These are phyloP conservation scores for Takakia lepidozioides DNA, from an alignment of 225 moss, liverwort and hornwort genomes.

Conservation along the genomic window DNA sequence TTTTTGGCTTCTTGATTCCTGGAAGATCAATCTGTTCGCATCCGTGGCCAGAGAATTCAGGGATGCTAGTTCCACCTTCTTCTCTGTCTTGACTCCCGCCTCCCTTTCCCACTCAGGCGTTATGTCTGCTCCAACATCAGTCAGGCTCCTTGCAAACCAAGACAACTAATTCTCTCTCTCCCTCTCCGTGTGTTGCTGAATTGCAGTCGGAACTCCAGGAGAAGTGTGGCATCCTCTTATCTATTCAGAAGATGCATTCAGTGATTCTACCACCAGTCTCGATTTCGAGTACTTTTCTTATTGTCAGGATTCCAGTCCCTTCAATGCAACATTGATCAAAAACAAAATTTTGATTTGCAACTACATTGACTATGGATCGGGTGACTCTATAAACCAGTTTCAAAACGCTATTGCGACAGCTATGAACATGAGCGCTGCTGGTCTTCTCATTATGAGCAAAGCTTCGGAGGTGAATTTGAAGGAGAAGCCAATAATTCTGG, in stretches of 20 bases:
- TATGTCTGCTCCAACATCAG: background rate
- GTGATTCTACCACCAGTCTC: slow-evolving; percentile 18
- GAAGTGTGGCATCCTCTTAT: slow-evolving; percentile 16
- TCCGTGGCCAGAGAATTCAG: too few relatives aligned
- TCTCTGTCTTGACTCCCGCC: too few relatives aligned
- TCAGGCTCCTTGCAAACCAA: background rate
- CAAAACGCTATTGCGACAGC: slow-evolving; percentile 38
- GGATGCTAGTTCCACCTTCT: too few relatives aligned
- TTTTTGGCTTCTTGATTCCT: too few relatives aligned
- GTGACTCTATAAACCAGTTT: slow-evolving; percentile 31
- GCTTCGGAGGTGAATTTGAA: slow-evolving; percentile 12
- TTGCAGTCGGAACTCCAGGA: slow-evolving; percentile 37
- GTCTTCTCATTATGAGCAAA: slow-evolving; percentile 29
- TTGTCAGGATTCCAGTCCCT: slow-evolving; percentile 57
- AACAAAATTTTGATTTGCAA: slow-evolving; percentile 62
- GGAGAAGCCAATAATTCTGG: slow-evolving; percentile 28
- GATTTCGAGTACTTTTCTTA: slow-evolving; percentile 50
- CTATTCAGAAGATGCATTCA: slow-evolving; percentile 34
- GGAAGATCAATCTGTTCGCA: too few relatives aligned
- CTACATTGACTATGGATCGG: slow-evolving; percentile 45
- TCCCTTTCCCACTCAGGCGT: too few relatives aligned
- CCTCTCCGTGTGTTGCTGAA: background rate
- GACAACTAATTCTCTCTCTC: background rate
- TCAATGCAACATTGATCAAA: slow-evolving; percentile 25
- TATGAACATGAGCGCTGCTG: slow-evolving; percentile 26